Base-by-base conservation (phyloP, 768 basidiomycete genomes). In the Mycena albidolilacea region DNA sequence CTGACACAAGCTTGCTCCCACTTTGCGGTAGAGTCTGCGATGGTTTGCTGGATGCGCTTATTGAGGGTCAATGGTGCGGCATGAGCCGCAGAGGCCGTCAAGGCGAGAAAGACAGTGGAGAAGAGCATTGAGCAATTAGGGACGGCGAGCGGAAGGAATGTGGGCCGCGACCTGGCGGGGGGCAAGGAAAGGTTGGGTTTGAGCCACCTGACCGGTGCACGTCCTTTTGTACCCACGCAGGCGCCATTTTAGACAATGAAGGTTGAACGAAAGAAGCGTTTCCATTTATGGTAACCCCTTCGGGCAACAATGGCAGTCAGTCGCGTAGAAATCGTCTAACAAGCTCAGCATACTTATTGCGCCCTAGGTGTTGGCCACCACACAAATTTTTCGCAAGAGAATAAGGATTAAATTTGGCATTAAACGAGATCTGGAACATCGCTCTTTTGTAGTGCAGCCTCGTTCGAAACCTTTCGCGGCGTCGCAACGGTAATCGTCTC, bases 1-100 rank as follows among this genome's bases (percentile, higher is more conserved):
- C 85, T 38, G 80, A 88, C 87, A 71, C 88, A 89, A 57, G 88
- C 87, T 71, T 81, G 67, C 63, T 86, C 85, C 88, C 87, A 89
- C 69, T 84, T 75, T 12, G 78, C 74, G 2, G 86, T 86, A 10
- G 87, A 82, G 8, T 80, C 80, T 8, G 80, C 68, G 69, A 85
- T 88, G 39, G 75, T 80, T 74, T 89, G 88, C 12, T 84, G 84
- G 73, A 89, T 89, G 35, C 87, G 86, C 79, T 87, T 89, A 50
- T 76, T 68, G 21, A 86, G 64, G 23, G 14, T 12, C 0, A 59
- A 23, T 5, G 87, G 87, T 7, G 81, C 79, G n/a, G 80, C 84
- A 54, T 78, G 74, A 46, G 79, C 82, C 61, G 80, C 75, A 21
- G 80, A 77, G 69, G 79, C 80, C 67, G 80, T 74, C 57, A 85